Conservation (phyloP, 306 rosid genomes). For the Malus orientalis region DNA sequence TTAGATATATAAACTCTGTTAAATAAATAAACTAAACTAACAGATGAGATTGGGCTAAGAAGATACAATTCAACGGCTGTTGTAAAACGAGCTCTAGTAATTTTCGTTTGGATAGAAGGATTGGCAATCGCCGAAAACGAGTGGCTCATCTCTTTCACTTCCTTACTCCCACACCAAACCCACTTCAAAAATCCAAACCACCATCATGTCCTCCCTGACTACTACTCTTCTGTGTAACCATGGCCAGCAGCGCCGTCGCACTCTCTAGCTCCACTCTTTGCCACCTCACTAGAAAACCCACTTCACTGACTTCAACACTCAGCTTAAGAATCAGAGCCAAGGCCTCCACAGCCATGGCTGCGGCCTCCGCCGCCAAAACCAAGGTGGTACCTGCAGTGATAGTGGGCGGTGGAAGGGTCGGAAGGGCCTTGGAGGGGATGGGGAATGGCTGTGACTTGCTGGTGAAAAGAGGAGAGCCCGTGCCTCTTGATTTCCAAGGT, state of each 20-base stretch:
- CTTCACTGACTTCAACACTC: background rate
- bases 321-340: slow-evolving; percentile 12
- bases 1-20: no score
- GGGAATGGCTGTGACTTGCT: slow-evolving; percentile 62
- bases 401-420: slow-evolving; percentile 86
- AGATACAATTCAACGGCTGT: no score
- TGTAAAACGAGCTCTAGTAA: no score
- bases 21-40: no score
- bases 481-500: slow-evolving; percentile 61
- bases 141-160: slow-evolving; percentile 4
- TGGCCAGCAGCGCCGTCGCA: slow-evolving; percentile 36
- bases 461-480: slow-evolving; percentile 61
- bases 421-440: slow-evolving; percentile 66
- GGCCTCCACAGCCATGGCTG: slow-evolving; percentile 22
- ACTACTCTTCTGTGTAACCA: background rate
- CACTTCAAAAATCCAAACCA: background rate
- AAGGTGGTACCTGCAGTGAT: slow-evolving; percentile 71
- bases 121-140: slow-evolving; percentile 2
- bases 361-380: slow-evolving; percentile 19
- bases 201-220: slow-evolving; percentile 5
- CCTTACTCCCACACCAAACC: background rate
- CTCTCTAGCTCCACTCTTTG: slow-evolving; percentile 28
- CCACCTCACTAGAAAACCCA: slow-evolving; percentile 11
- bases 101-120: background rate
- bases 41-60: no score